Conservation (phyloP, 495 filamentous ascomycete species). For the Mycothermus thermophilus region DNA sequence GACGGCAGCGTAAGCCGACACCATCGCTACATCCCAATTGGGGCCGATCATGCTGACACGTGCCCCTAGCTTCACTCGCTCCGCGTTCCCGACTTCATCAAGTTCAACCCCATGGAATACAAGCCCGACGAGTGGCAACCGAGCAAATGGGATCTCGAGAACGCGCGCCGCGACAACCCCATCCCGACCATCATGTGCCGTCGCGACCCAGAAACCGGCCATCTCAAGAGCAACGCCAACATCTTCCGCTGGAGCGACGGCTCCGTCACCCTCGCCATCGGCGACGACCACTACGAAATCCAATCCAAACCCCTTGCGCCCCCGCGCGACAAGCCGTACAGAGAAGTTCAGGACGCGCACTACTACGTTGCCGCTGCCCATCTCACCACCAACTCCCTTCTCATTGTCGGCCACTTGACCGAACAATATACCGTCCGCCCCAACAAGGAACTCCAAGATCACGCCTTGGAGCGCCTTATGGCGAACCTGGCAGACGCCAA, state of each 20-base stretch:
- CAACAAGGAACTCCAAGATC: slow-evolving; percentile 55
- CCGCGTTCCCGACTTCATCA: slow-evolving; percentile 66
- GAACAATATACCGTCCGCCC: slow-evolving; percentile 61
- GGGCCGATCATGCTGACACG: not conserved
- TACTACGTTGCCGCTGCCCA: slow-evolving; percentile 70
- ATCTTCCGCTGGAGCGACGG: slow-evolving; percentile 76
- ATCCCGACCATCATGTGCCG: slow-evolving; percentile 28
- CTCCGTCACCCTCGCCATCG: slow-evolving; percentile 59
- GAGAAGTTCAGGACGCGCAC: slow-evolving; percentile 58
- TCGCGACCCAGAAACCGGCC: slow-evolving; percentile 26
- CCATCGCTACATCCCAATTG: not conserved
- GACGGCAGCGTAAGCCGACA: slow-evolving; percentile 44
- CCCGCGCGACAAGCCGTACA: slow-evolving; percentile 42
- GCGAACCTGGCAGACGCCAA: slow-evolving; percentile 50
- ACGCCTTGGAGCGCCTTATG: slow-evolving; percentile 62
- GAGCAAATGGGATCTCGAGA: slow-evolving; percentile 32
- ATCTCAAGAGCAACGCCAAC: slow-evolving; percentile 61
- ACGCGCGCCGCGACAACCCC: slow-evolving; percentile 25
- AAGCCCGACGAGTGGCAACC: slow-evolving; percentile 52
- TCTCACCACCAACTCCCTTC: slow-evolving; percentile 51
- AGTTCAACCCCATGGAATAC: slow-evolving; percentile 60
- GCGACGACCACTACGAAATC: slow-evolving; percentile 68
- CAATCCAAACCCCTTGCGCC: slow-evolving; percentile 63
- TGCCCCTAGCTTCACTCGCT: slow-evolving; percentile 55
- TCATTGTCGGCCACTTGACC: slow-evolving; percentile 67